These are phyloP conservation scores for Colletotrichum camelliae DNA, from an alignment of 2,329 filamentous ascomycete species.

Conservation along the genomic window DNA sequence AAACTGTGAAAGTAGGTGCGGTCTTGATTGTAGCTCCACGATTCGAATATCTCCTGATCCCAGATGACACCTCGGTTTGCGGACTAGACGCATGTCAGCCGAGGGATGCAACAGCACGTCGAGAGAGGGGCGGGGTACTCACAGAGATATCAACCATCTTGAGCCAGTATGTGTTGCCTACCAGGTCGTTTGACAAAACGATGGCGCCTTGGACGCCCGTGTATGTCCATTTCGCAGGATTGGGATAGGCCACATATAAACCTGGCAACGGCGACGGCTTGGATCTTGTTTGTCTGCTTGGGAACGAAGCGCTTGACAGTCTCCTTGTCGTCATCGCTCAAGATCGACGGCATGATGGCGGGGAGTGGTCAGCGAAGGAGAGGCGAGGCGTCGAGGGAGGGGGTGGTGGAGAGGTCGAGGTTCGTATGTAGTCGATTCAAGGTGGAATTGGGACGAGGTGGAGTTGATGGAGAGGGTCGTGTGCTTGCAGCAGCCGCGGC, in stretches of 20 bases:
- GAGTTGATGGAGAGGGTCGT: conserved; percentile 11
- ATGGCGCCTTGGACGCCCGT: conserved; percentile 91
- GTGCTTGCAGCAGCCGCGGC: conserved; percentile 16
- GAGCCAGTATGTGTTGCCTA: conserved; percentile 95
- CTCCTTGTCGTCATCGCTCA: conserved; percentile 94
- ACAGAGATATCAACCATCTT: conserved; percentile 98
- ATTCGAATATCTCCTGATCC: conserved; percentile 98
- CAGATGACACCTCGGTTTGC: conserved; percentile 86
- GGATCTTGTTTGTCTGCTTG: conserved; percentile 96
- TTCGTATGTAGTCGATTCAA: conserved; percentile 19
- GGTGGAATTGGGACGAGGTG: conserved; percentile 21
- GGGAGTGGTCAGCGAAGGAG: conserved; percentile 2
- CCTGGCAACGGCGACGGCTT: conserved; percentile 89
- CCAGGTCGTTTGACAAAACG: conserved; percentile 90
- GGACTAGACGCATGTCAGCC: conserved; percentile 55
- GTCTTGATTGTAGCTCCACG: conserved; percentile 94
- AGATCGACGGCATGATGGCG: conserved; percentile 65
- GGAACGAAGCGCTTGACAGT: conserved; percentile 94
- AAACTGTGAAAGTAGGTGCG: conserved; percentile 98
- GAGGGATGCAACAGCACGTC: conserved; percentile 10
- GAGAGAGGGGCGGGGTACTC: conserved; percentile 39
- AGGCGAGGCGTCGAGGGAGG: not conserved
- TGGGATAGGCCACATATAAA: conserved; percentile 95
- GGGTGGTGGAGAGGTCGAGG: conserved; percentile 1
- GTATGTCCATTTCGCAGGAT: conserved; percentile 87